Conservation (phyloP, 1,284 basidiomycete genomes). For the Pyrrhoderma lamaoense region DNA sequence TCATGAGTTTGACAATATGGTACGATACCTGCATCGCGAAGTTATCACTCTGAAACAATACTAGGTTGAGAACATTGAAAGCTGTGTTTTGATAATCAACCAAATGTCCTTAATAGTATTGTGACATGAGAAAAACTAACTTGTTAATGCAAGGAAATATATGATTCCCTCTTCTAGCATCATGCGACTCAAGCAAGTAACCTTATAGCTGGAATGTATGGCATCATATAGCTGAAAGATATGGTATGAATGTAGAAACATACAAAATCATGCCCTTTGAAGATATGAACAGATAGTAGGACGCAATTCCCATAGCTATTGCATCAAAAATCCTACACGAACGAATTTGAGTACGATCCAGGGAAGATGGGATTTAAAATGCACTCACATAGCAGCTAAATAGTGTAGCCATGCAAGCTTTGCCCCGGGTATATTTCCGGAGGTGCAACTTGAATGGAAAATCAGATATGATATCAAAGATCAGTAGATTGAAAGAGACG, state of each 20-base stretch:
- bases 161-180: slow-evolving; percentile 46
- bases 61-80: slow-evolving; percentile 28
- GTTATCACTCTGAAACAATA: slow-evolving; percentile 25
- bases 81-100: slow-evolving; percentile 17
- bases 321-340: slow-evolving; percentile 33
- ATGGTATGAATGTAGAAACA: slow-evolving; percentile 21
- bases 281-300: slow-evolving; percentile 34
- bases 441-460: slow-evolving; percentile 14
- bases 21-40: slow-evolving; percentile 23
- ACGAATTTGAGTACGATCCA: too few relatives aligned
- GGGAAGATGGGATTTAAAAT: too few relatives aligned
- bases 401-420: slow-evolving; percentile 37
- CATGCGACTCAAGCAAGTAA: slow-evolving; percentile 24
- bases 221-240: too few relatives aligned
- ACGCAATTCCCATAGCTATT: slow-evolving; percentile 32
- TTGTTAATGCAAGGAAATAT: slow-evolving; percentile 41
- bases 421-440: slow-evolving; percentile 10
- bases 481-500: too few relatives aligned
- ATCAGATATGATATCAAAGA: too few relatives aligned
- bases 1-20: slow-evolving; percentile 11
- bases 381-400: slow-evolving; percentile 33
- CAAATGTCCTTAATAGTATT: neutral
- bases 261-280: slow-evolving; percentile 30
- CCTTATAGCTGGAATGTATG: too few relatives aligned
- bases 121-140: slow-evolving; percentile 23